A percentile compares a stretch with the other conserved stretches of the same genome.
phyloP scores from a whole-genome alignment of 116 monocot species.

The Iris pallida region DNA sequence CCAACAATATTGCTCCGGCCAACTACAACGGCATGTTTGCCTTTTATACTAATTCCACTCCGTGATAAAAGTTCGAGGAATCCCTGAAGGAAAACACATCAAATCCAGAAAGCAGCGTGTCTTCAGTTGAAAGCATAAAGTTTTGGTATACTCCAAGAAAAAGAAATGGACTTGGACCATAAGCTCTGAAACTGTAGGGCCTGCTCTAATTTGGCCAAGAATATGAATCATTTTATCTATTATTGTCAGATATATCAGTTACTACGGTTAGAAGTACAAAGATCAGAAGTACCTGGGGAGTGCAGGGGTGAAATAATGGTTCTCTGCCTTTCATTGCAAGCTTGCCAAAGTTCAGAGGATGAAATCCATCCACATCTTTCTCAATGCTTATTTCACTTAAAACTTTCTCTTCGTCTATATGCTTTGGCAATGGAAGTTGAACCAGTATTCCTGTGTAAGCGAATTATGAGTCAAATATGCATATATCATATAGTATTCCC shows the following conservation, averaged over 20 bases:
- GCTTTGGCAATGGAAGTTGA: slow-evolving; percentile 87
- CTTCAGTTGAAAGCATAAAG: no score
- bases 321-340: slow-evolving; percentile 96
- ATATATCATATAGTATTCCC: no score
- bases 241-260: no score
- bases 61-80: slow-evolving; percentile 79
- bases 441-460: slow-evolving; percentile 66
- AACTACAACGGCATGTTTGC: slow-evolving; percentile 78
- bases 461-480: no score
- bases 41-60: slow-evolving; percentile 67
- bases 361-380: slow-evolving; percentile 98
- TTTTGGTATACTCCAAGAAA: no score
- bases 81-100: slow-evolving; percentile 22
- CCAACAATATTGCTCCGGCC: slow-evolving; percentile 97
- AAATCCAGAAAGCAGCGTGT: no score
- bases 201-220: no score
- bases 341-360: slow-evolving; percentile 91
- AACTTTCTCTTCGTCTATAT: slow-evolving; percentile 87
- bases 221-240: no score
- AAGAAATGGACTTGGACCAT: no score
- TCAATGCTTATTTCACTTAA: slow-evolving; percentile 76
- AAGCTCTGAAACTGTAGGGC: no score
- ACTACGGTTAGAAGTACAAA: background rate
- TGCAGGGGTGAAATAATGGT: slow-evolving; percentile 81
- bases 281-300: slow-evolving; percentile 67